A percentile compares a stretch with the other conserved stretches of the same genome.
These are phyloP conservation scores for Hemisphaericaspora xylanilytica DNA, from an alignment of 1,139 yeast genomes.

Conservation along the genomic window DNA sequence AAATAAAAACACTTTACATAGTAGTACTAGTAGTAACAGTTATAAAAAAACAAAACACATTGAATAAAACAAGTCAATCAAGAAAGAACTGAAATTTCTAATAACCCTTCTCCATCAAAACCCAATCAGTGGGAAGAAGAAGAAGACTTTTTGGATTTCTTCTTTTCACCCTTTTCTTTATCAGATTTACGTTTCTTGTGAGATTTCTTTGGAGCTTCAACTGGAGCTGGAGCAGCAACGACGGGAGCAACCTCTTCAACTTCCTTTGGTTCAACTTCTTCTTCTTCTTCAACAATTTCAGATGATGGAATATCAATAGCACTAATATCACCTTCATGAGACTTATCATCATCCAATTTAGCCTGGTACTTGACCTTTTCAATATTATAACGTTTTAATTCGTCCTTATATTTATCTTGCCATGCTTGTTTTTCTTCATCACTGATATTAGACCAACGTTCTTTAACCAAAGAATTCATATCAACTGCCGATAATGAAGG, in stretches of 20 bases:
- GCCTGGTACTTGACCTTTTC: slow-evolving; percentile 63
- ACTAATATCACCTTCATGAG: slow-evolving; percentile 17
- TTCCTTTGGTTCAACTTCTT: neutral
- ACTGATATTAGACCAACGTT: slow-evolving; percentile 69
- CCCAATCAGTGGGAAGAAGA: slow-evolving; percentile 4
- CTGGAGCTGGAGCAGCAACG: neutral
- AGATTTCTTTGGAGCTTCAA: slow-evolving; percentile 5
- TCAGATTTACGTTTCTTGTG: slow-evolving; percentile 6
- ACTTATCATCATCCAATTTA: slow-evolving; percentile 5
- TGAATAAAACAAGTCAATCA: slow-evolving; percentile 1
- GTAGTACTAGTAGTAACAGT: neutral
- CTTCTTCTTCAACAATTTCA: slow-evolving; percentile 1
- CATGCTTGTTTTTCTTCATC: slow-evolving; percentile 70
- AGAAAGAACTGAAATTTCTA: neutral
- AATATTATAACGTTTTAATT: slow-evolving; percentile 60
- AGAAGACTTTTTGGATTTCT: slow-evolving; percentile 18
- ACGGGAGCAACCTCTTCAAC: slow-evolving; percentile 4
- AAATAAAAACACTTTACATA: too few species aligned
- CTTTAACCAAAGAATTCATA: slow-evolving; percentile 73
- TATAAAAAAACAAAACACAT: neutral
- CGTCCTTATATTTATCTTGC: slow-evolving; percentile 70
- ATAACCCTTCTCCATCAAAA: too few species aligned
- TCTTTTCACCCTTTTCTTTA: slow-evolving; percentile 14
- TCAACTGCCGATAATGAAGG: slow-evolving; percentile 70
- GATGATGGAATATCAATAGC: slow-evolving; percentile 4